Evolutionary conservation across 306 rosid species (phyloP).

Genomic region (Fragaria nilgerrensis): DNA sequence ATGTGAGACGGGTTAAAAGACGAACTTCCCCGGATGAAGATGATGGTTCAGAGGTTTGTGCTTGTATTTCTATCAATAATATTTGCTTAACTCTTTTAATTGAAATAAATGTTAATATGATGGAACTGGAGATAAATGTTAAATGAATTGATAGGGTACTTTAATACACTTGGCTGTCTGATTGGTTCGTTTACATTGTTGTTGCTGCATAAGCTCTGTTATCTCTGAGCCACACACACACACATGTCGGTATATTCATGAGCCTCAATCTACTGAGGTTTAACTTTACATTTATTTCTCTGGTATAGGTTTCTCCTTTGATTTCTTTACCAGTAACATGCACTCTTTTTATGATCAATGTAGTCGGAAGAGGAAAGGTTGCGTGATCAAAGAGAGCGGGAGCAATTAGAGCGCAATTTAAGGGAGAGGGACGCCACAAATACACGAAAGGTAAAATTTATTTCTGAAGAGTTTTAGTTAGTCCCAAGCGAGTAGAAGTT

Average conservation of each 20-base stretch:
- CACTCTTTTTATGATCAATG: slow-evolving; percentile 22
- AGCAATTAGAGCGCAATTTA: slow-evolving; percentile 72
- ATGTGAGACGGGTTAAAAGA: slow-evolving; percentile 57
- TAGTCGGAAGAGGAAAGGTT: slow-evolving; percentile 90
- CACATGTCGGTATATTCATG: neutral
- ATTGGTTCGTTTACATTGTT: slow-evolving; percentile 10
- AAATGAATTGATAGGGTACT: slow-evolving; percentile 8
- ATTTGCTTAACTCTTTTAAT: neutral
- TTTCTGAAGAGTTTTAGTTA: neutral
- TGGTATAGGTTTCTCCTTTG: neutral
- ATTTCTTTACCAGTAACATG: slow-evolving; percentile 4
- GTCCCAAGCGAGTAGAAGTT: neutral
- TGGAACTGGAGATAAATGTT: neutral
- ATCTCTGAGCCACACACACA: neutral
- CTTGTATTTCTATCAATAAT: neutral
- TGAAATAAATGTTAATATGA: neutral
- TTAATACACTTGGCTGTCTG: slow-evolving; percentile 9
- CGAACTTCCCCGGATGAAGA: slow-evolving; percentile 52
- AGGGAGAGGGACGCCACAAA: slow-evolving; percentile 78
- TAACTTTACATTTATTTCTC: neutral
- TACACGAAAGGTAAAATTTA: slow-evolving; percentile 65
- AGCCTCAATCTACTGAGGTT: slow-evolving; percentile 1
- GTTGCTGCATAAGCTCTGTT: neutral
- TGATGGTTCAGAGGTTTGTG: slow-evolving; percentile 71
- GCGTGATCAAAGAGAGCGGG: slow-evolving; percentile 91